phyloP scores from a whole-genome alignment of 306 rosid species.

The Sphenostylis stenocarpa region DNA sequence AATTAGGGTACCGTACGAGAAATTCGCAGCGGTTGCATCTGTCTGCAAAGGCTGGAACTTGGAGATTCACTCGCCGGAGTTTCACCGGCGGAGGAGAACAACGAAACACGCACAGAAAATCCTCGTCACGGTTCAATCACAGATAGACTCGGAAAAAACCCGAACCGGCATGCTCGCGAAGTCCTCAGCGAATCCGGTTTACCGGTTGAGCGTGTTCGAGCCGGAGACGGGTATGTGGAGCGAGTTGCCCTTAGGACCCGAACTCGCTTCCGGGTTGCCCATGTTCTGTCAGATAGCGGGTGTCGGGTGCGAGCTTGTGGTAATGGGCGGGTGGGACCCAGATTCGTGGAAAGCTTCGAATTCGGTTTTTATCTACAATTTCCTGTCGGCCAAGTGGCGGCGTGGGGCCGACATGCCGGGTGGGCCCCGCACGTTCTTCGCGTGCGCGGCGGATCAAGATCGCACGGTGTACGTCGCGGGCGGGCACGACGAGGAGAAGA shows the following conservation, averaged over 20 bases:
- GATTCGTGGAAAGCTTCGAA: slow-evolving; percentile 56
- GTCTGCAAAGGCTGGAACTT: slow-evolving; percentile 58
- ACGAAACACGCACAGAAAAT: slow-evolving; percentile 47
- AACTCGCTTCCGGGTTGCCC: slow-evolving; percentile 46
- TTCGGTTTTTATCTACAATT: slow-evolving; percentile 53
- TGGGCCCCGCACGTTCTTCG: slow-evolving; percentile 60
- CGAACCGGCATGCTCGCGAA: slow-evolving; percentile 21
- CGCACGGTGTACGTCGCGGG: slow-evolving; percentile 55
- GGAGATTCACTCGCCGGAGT: slow-evolving; percentile 60
- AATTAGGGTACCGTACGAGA: slow-evolving; percentile 43
- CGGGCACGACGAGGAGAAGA: slow-evolving; percentile 69
- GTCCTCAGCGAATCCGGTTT: slow-evolving; percentile 36
- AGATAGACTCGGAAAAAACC: slow-evolving; percentile 32
- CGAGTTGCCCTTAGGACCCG: slow-evolving; percentile 47
- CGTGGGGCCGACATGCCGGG: slow-evolving; percentile 73
- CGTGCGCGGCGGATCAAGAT: slow-evolving; percentile 46
- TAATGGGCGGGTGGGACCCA: slow-evolving; percentile 83
- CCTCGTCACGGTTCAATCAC: slow-evolving; percentile 57
- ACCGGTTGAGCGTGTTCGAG: slow-evolving; percentile 49
- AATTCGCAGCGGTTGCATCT: slow-evolving; percentile 44
- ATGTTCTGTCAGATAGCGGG: slow-evolving; percentile 62
- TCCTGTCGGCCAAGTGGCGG: slow-evolving; percentile 55
- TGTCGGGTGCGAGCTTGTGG: slow-evolving; percentile 56
- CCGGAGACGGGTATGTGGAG: slow-evolving; percentile 52
- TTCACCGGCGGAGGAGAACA: slow-evolving; percentile 43